Evolutionary conservation across 2,329 filamentous ascomycete genomes (phyloP), one percentile per base, ranked within the genome.

Genomic region (Trichoderma pleuroti): DNA sequence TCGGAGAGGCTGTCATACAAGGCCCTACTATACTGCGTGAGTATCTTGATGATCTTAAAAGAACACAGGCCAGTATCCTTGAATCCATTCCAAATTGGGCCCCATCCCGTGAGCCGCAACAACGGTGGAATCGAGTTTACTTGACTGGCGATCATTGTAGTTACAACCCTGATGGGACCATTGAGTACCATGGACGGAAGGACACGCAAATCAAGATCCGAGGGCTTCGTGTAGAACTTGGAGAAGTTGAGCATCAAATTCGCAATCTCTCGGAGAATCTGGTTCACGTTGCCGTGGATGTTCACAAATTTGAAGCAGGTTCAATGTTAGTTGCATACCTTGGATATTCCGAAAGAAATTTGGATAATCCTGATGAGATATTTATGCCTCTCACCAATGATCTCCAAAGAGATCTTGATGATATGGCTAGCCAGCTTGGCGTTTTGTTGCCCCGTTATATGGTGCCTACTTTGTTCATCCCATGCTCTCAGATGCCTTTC

Each of bases 381-480:
- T 74, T 76, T 60, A 68, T 70, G 10, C 62, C 68, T 10, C 24
- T 68, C 1, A 56, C 70, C 16, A 30, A 59, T 7, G 49, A 71
- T n/a, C 49, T 67, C 21, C 70, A 74, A 30, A 71, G 70, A 5
- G 54, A 73, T 49, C 61, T 71, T 2, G 49, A 70, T 8, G 77
- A 75, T 21, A 65, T 73, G 30, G 28, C 68, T 21, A 70, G 60
- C 5, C 26, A 71, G 14, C 61, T 74, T 2, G 34, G 57, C 11
- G n/a, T 64, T n/a, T 18, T 62, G 4, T 66, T 75, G 28, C 74
- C 74, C 8, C 36, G 49, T 9, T 75, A 75, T 59, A 75, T 75
- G 74, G 54, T 75, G 2, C 74, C 74, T 6, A 69, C 73, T 10
- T 36, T 71, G 12, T 75, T 70, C 30, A 73, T 75, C 11, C 73